A percentile compares a stretch with the other conserved stretches of the same genome.
These are phyloP conservation scores for Triangularia setosa DNA, from an alignment of 2,329 filamentous ascomycete genomes.

Conservation along the genomic window DNA sequence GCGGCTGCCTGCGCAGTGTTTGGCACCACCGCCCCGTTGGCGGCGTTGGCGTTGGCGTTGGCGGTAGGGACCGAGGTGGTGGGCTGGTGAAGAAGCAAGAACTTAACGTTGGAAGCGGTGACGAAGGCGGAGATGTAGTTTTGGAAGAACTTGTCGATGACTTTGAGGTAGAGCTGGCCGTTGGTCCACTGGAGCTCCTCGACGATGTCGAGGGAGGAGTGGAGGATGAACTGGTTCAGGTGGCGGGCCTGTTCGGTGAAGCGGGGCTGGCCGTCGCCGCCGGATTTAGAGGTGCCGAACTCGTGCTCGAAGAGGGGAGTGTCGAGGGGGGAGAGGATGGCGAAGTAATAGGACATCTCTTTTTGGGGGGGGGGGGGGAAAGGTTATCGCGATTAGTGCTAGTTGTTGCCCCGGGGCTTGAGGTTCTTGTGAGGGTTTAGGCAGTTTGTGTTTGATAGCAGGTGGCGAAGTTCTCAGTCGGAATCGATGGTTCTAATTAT, in stretches of 20 bases:
- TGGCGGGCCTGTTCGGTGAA: slow-evolving; percentile 86
- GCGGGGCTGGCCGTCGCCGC: slow-evolving; percentile 85
- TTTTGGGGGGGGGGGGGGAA: not conserved
- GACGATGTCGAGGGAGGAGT: slow-evolving; percentile 89
- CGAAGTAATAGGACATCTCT: slow-evolving; percentile 96
- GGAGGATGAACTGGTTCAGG: slow-evolving; percentile 96
- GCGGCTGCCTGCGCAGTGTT: slow-evolving; percentile 18
- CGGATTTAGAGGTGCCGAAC: slow-evolving; percentile 93
- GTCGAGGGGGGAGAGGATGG: slow-evolving; percentile 91
- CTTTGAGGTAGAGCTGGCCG: slow-evolving; percentile 85
- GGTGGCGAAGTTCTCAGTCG: not conserved
- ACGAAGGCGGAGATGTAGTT: slow-evolving; percentile 94
- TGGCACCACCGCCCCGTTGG: not conserved
- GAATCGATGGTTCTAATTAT: slow-evolving; percentile 2
- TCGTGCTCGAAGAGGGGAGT: slow-evolving; percentile 95
- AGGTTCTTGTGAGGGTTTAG: not conserved
- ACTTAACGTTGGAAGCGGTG: slow-evolving; percentile 87
- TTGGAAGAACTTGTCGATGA: slow-evolving; percentile 94
- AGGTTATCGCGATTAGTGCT: not conserved
- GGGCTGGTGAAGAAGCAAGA: slow-evolving; percentile 89
- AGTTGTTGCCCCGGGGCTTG: not conserved
- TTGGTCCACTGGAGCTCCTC: slow-evolving; percentile 95
- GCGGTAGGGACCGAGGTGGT: slow-evolving; percentile 24
- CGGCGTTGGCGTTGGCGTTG: slow-evolving; percentile 13
- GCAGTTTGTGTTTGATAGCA: not conserved